These are phyloP conservation scores for Trametes coccinea DNA, from an alignment of 768 basidiomycete genomes.

Conservation along the genomic window DNA sequence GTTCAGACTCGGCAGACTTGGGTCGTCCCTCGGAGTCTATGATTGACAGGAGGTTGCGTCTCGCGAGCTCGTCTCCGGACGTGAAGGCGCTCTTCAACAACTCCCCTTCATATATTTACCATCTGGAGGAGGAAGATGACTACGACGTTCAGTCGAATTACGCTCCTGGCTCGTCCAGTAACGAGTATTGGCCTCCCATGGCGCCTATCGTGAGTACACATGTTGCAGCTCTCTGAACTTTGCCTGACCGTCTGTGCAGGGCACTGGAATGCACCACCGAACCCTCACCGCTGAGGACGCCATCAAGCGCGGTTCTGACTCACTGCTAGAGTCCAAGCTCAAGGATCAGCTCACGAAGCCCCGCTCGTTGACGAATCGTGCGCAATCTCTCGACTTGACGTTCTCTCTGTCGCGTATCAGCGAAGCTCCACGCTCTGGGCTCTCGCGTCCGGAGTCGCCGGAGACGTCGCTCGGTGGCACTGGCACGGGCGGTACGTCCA, in stretches of 20 bases:
- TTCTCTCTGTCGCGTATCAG: slow-evolving; percentile 82
- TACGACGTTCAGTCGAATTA: slow-evolving; percentile 56
- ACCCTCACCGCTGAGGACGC: slow-evolving; percentile 74
- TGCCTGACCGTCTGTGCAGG: slow-evolving; percentile 38
- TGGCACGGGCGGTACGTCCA: slow-evolving; percentile 75
- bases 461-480: slow-evolving; percentile 59
- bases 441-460: slow-evolving; percentile 76
- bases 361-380: slow-evolving; percentile 80
- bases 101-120: slow-evolving; percentile 78
- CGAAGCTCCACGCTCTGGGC: slow-evolving; percentile 56
- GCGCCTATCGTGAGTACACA: slow-evolving; percentile 66
- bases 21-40: slow-evolving; percentile 67
- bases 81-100: slow-evolving; percentile 93
- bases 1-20: slow-evolving; percentile 75
- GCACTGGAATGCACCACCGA: slow-evolving; percentile 67
- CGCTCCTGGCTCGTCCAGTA: slow-evolving; percentile 47
- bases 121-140: slow-evolving; percentile 67
- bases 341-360: slow-evolving; percentile 78
- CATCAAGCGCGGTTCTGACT: slow-evolving; percentile 80
- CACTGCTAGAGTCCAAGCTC: slow-evolving; percentile 79
- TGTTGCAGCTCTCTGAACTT: slow-evolving; percentile 18
- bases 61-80: slow-evolving; percentile 89
- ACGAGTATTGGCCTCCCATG: slow-evolving; percentile 77
- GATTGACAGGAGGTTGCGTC: slow-evolving; percentile 71
- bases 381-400: slow-evolving; percentile 87